Evolutionary conservation across 352 stramenopile genomes (phyloP).

Genomic region (Globisporangium orthogonon): DNA sequence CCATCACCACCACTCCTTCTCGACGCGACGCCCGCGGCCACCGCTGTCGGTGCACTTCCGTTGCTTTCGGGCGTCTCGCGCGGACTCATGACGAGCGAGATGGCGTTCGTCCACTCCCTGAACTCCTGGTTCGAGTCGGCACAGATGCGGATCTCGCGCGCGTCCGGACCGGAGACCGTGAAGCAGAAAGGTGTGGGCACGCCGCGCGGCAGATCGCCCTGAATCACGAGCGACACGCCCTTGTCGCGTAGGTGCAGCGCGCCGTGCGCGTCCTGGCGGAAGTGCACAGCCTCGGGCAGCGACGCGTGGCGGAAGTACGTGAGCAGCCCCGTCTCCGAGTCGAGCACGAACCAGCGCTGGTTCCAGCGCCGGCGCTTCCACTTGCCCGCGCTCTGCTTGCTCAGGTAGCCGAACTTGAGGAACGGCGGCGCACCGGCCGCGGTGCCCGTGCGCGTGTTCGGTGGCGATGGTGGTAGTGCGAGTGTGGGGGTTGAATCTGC

Average conservation of each 20-base stretch:
- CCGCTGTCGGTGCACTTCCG: background rate
- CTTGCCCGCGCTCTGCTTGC: slow-evolving; percentile 75
- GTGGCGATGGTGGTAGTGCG: background rate
- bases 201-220: slow-evolving; percentile 54
- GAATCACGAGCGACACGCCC: slow-evolving; percentile 57
- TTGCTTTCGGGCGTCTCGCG: slow-evolving; percentile 6
- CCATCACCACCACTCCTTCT: background rate
- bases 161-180: slow-evolving; percentile 33
- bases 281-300: slow-evolving; percentile 37
- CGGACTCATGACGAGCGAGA: slow-evolving; percentile 61
- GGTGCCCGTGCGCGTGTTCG: background rate
- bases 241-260: slow-evolving; percentile 37
- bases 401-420: slow-evolving; percentile 52
- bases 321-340: slow-evolving; percentile 50
- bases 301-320: slow-evolving; percentile 74
- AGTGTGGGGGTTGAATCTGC: no score
- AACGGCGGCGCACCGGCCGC: slow-evolving; percentile 4
- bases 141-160: slow-evolving; percentile 46
- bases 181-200: slow-evolving; percentile 83
- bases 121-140: slow-evolving; percentile 69
- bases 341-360: slow-evolving; percentile 77
- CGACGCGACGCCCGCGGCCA: background rate
- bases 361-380: slow-evolving; percentile 81
- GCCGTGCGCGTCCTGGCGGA: slow-evolving; percentile 55
- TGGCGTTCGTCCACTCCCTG: slow-evolving; percentile 64